These are phyloP conservation scores for Amaranthus palmeri DNA, from an alignment of 148 eudicot species.

Conservation along the genomic window DNA sequence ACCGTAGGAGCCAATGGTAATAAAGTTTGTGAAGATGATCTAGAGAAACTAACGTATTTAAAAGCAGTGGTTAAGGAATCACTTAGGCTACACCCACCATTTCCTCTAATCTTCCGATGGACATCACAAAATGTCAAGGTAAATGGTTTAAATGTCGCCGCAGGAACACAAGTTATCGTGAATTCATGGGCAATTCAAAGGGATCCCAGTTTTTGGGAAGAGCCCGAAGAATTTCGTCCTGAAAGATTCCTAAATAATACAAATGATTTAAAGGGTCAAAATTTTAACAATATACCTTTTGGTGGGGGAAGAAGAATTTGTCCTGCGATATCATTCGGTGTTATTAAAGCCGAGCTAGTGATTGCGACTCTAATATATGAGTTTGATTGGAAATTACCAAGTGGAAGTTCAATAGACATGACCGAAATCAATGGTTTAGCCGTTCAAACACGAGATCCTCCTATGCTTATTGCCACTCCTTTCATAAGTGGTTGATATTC, in stretches of 20 bases:
- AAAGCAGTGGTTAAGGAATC: slow-evolving; percentile 29
- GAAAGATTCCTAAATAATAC: slow-evolving; percentile 29
- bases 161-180: slow-evolving; percentile 23
- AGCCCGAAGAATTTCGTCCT: slow-evolving; percentile 28
- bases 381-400: slow-evolving; percentile 28
- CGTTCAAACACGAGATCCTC: neutral
- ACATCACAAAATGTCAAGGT: slow-evolving; percentile 7
- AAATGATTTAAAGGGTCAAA: slow-evolving; percentile 26
- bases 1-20: slow-evolving; percentile 2
- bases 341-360: slow-evolving; percentile 12
- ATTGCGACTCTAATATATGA: slow-evolving; percentile 23
- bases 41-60: slow-evolving; percentile 20
- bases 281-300: slow-evolving; percentile 31
- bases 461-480: no score
- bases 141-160: slow-evolving; percentile 27
- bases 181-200: slow-evolving; percentile 34
- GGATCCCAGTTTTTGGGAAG: slow-evolving; percentile 29
- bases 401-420: slow-evolving; percentile 27
- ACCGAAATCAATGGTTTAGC: slow-evolving; percentile 16
- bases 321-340: slow-evolving; percentile 29
- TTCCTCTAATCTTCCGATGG: slow-evolving; percentile 21
- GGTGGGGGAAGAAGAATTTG: slow-evolving; percentile 36
- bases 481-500: no score
- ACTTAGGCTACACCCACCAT: slow-evolving; percentile 23
- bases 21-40: slow-evolving; percentile 6